These are phyloP conservation scores for Petrea volubilis DNA, from an alignment of 257 asterid genomes.

Conservation along the genomic window DNA sequence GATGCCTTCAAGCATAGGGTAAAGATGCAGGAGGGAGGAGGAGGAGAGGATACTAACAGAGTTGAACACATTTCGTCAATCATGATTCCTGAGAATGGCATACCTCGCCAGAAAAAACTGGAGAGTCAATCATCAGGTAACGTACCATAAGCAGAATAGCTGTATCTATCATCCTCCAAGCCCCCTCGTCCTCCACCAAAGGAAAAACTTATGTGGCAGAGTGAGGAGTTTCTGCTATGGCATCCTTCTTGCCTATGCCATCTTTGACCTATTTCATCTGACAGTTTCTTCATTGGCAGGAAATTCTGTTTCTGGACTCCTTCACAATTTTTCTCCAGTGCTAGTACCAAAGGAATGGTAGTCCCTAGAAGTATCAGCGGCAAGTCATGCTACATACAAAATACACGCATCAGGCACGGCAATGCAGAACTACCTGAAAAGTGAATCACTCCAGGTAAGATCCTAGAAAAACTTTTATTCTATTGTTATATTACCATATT, in stretches of 20 bases:
- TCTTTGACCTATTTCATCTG: neutral
- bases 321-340: constrained; percentile 38
- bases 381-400: neutral
- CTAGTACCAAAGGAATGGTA: constrained; percentile 51
- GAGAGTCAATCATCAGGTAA: constrained; percentile 35
- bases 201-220: too few relatives aligned
- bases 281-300: constrained; percentile 29
- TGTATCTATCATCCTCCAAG: neutral
- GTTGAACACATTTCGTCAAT: constrained; percentile 36
- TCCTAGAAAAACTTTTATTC: neutral
- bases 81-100: constrained; percentile 28
- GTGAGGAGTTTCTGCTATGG: neutral
- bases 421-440: neutral
- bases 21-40: constrained; percentile 31
- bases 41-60: constrained; percentile 39
- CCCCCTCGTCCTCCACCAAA: too few relatives aligned
- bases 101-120: constrained; percentile 12
- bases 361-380: constrained; percentile 16
- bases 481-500: neutral
- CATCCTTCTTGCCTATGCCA: neutral
- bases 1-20: constrained; percentile 41
- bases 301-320: constrained; percentile 36
- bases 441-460: neutral
- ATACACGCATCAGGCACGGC: neutral
- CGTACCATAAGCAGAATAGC: constrained; percentile 6